A percentile compares a stretch with the other conserved stretches of the same genome.
These are phyloP conservation scores for Cryptosporidium muris DNA, from an alignment of 169 alveolate genomes.

Conservation along the genomic window DNA sequence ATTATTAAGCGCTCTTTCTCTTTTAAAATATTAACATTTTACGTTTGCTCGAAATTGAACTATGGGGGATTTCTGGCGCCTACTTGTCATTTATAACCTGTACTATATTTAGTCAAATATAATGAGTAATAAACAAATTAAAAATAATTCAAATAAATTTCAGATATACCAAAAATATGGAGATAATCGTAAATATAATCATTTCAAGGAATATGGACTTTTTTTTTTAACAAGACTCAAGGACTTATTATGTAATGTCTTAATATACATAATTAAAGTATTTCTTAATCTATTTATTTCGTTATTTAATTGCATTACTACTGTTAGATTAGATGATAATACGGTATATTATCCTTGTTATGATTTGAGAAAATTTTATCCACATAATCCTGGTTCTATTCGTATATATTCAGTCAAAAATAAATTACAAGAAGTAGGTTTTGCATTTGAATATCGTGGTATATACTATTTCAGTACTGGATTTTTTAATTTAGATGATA, in stretches of 20 bases:
- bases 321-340: slow-evolving; percentile 16
- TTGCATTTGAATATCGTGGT: slow-evolving; percentile 60
- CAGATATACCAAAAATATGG: background rate
- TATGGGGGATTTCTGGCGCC: too few relatives aligned
- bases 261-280: background rate
- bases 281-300: background rate
- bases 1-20: too few relatives aligned
- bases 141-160: too few relatives aligned
- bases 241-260: too few relatives aligned
- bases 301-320: slow-evolving; percentile 1
- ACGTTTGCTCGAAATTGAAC: too few relatives aligned
- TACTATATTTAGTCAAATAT: too few relatives aligned
- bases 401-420: slow-evolving; percentile 23
- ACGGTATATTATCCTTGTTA: slow-evolving; percentile 29
- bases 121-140: too few relatives aligned
- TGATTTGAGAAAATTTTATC: slow-evolving; percentile 12
- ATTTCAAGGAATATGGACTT: background rate
- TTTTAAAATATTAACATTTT: too few relatives aligned
- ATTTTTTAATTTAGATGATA: slow-evolving; percentile 12
- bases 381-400: slow-evolving; percentile 26
- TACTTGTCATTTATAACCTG: too few relatives aligned
- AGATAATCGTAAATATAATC: background rate
- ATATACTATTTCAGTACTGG: slow-evolving; percentile 55
- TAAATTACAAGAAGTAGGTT: slow-evolving; percentile 33
- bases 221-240: too few relatives aligned